Percentiles rank a stretch among this genome's conserved stretches.
Evolutionary conservation across 2,329 filamentous ascomycete genomes (phyloP).

Genomic region (Chalara sp.): DNA sequence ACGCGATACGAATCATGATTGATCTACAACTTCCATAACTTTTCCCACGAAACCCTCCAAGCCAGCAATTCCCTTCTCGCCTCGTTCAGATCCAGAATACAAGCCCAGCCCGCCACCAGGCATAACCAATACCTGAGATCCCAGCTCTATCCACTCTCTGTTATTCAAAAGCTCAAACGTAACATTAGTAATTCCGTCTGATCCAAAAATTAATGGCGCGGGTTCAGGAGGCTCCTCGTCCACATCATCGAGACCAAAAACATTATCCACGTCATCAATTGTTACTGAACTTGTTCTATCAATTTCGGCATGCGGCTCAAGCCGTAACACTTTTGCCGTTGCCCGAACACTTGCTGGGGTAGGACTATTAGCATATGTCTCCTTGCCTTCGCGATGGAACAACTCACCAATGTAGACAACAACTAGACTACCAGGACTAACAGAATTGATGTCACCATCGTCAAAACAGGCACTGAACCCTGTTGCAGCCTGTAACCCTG

Average conservation of each 20-base stretch:
- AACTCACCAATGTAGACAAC: conserved; percentile 62
- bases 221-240: conserved; percentile 29
- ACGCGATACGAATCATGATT: no score
- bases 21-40: conserved; percentile 53
- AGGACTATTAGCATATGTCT: no score
- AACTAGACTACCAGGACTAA: conserved; percentile 62
- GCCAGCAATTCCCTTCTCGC: conserved; percentile 47
- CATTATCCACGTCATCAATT: conserved; percentile 33
- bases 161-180: conserved; percentile 62
- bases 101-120: conserved; percentile 61
- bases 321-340: conserved; percentile 64
- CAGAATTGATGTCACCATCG: conserved; percentile 51
- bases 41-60: conserved; percentile 68
- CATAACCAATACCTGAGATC: conserved; percentile 62
- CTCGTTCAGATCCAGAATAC: conserved; percentile 46
- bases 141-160: conserved; percentile 68
- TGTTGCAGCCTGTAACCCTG: conserved; percentile 56
- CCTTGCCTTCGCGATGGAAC: no score
- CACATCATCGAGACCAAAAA: conserved; percentile 50
- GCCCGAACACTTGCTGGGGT: conserved; percentile 68
- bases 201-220: conserved; percentile 31
- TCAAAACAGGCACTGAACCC: conserved; percentile 68
- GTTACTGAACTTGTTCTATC: conserved; percentile 19
- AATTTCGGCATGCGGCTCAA: conserved; percentile 22
- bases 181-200: conserved; percentile 39